Conservation (phyloP, 148 eudicot species). For the Cornus florida region DNA sequence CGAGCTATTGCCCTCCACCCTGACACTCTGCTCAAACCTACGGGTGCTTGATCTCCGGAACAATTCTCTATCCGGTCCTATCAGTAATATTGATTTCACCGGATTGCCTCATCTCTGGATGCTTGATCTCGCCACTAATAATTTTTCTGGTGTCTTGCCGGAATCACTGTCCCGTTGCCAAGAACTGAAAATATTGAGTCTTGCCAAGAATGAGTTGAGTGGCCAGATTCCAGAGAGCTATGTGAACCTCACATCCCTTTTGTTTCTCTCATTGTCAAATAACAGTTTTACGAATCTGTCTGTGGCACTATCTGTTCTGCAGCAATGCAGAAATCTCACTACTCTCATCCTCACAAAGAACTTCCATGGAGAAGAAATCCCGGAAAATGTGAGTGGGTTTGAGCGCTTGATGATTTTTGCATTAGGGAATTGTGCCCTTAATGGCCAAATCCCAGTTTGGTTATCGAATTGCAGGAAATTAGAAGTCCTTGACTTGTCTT, state of each 20-base stretch:
- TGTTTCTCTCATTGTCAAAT: conserved; percentile 62
- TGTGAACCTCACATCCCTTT: conserved; percentile 55
- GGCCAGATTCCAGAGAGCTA: conserved; percentile 64
- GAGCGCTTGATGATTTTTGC: conserved; percentile 58
- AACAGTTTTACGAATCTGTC: conserved; percentile 59
- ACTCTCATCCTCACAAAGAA: conserved; percentile 73
- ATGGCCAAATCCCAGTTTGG: conserved; percentile 70
- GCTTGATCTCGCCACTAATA: conserved; percentile 76
- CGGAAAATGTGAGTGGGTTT: conserved; percentile 43
- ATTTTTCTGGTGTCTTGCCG: conserved; percentile 55
- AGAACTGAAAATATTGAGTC: conserved; percentile 52
- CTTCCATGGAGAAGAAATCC: conserved; percentile 74
- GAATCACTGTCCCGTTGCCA: conserved; percentile 58
- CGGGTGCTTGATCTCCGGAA: conserved; percentile 73
- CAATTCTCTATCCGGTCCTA: conserved; percentile 62
- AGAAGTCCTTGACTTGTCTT: conserved; percentile 81
- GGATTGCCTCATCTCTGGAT: conserved; percentile 38
- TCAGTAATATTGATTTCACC: conserved; percentile 50
- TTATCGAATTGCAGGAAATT: conserved; percentile 47
- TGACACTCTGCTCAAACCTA: conserved; percentile 51
- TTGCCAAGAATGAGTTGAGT: conserved; percentile 56
- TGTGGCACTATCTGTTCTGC: conserved; percentile 54
- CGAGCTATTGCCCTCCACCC: conserved; percentile 62
- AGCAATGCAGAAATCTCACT: conserved; percentile 56
- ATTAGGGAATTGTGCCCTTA: conserved; percentile 65